Evolutionary conservation across 2,329 filamentous ascomycete species (phyloP).

Genomic region (Aspergillus proliferans): DNA sequence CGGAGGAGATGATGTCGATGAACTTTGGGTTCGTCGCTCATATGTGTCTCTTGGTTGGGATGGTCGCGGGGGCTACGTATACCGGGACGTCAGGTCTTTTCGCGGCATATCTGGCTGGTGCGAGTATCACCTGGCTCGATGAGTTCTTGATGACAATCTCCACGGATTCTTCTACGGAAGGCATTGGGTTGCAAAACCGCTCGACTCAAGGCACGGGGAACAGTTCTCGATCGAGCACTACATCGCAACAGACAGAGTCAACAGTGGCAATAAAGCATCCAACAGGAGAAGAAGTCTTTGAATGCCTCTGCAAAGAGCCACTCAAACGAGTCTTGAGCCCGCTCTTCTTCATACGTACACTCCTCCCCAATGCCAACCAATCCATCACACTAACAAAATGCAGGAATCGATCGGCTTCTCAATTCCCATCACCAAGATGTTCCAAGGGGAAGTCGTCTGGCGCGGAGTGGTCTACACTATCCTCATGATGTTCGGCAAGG

Average conservation of each 20-base stretch:
- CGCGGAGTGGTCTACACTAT: constrained; percentile 64
- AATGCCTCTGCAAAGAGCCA: constrained; percentile 41
- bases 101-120: constrained; percentile 53
- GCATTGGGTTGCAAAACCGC: neutral
- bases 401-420: constrained; percentile 64
- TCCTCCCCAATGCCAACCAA: neutral
- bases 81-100: constrained; percentile 53
- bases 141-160: constrained; percentile 2
- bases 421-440: constrained; percentile 67
- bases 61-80: constrained; percentile 47
- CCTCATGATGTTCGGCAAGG: constrained; percentile 62
- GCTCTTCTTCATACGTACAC: constrained; percentile 60
- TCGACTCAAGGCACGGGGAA: neutral
- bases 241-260: neutral
- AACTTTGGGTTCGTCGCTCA: constrained; percentile 37
- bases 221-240: neutral
- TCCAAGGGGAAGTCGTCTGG: constrained; percentile 59
- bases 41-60: constrained; percentile 39
- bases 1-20: constrained; percentile 2
- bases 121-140: constrained; percentile 48
- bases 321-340: constrained; percentile 56
- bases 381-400: neutral
- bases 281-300: constrained; percentile 33
- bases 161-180: neutral
- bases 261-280: neutral